A percentile compares a stretch with the other conserved stretches of the same genome.
Conservation (phyloP, 305 asterid species). For the Ajuga reptans region DNA sequence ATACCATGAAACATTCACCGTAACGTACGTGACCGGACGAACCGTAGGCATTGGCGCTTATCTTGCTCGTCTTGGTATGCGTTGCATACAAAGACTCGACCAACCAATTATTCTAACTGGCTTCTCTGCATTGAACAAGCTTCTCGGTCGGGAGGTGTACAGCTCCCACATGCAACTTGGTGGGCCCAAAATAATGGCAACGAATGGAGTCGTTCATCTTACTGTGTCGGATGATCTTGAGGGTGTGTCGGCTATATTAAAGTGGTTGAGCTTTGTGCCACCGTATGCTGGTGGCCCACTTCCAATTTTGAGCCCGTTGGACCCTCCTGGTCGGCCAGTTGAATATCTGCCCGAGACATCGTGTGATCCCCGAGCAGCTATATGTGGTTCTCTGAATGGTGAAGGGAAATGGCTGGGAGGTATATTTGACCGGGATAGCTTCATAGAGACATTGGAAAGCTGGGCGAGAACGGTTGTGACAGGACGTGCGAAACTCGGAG, state of each 20-base stretch:
- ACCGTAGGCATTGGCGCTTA: conserved; percentile 98
- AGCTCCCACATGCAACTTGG: conserved; percentile 99
- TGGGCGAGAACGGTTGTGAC: conserved; percentile 99
- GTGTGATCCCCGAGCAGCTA: conserved; percentile 96
- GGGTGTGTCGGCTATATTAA: conserved; percentile 76
- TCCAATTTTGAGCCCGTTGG: conserved; percentile 57
- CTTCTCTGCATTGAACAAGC: conserved; percentile 92
- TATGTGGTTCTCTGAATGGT: conserved; percentile 56
- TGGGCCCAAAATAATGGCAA: conserved; percentile 98
- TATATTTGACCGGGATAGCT: conserved; percentile 77
- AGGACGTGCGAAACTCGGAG: conserved; percentile 95
- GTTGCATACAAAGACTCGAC: conserved; percentile 94
- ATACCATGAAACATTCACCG: conserved; percentile 79
- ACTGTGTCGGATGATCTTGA: conserved; percentile 93
- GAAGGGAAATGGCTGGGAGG: conserved; percentile 87
- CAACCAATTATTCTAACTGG: conserved; percentile 97
- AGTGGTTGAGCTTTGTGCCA: conserved; percentile 93
- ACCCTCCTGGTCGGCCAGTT: conserved; percentile 66
- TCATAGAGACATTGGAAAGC: conserved; percentile 88
- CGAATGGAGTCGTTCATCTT: conserved; percentile 95
- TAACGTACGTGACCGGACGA: conserved; percentile 90
- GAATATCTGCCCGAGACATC: conserved; percentile 76
- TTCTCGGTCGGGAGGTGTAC: conserved; percentile 92
- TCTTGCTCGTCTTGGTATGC: conserved; percentile 98
- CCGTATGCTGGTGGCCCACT: conserved; percentile 78